A percentile compares a stretch with the other conserved stretches of the same genome.
These are phyloP conservation scores for Geoglossum cookeanum DNA, from an alignment of 2,329 filamentous ascomycete species.

Conservation along the genomic window DNA sequence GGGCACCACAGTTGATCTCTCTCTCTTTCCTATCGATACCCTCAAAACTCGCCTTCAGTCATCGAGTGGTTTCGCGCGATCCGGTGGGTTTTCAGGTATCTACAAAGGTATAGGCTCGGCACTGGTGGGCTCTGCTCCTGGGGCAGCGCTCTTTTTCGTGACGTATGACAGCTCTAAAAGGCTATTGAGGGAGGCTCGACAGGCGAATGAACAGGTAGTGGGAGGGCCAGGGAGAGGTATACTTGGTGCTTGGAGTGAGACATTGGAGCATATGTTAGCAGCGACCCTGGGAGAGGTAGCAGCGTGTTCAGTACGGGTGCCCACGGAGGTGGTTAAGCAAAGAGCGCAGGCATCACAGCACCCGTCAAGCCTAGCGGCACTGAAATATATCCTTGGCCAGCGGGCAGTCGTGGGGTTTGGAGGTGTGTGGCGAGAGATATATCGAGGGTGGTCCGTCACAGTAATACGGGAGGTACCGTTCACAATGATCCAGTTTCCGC, in stretches of 20 bases:
- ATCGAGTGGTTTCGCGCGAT: conserved; percentile 52
- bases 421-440: conserved; percentile 64
- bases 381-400: conserved; percentile 44
- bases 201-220: conserved; percentile 9
- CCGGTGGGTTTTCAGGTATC: conserved; percentile 76
- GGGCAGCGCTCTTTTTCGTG: conserved; percentile 92
- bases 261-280: conserved; percentile 58
- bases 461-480: conserved; percentile 94
- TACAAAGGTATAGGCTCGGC: conserved; percentile 85
- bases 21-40: conserved; percentile 94
- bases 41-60: conserved; percentile 96
- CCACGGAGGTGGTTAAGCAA: conserved; percentile 95
- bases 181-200: conserved; percentile 22
- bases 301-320: conserved; percentile 79
- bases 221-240: conserved; percentile 6
- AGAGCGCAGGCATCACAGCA: conserved; percentile 77
- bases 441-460: conserved; percentile 81
- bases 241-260: conserved; percentile 9
- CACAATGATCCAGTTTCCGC: conserved; percentile 88
- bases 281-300: conserved; percentile 77
- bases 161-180: conserved; percentile 67
- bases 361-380: conserved; percentile 45
- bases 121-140: conserved; percentile 77
- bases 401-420: conserved; percentile 21
- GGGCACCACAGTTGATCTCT: conserved; percentile 89